Base-by-base conservation (phyloP, 768 basidiomycete species). In the Rhodosporidiobolus odoratus region DNA sequence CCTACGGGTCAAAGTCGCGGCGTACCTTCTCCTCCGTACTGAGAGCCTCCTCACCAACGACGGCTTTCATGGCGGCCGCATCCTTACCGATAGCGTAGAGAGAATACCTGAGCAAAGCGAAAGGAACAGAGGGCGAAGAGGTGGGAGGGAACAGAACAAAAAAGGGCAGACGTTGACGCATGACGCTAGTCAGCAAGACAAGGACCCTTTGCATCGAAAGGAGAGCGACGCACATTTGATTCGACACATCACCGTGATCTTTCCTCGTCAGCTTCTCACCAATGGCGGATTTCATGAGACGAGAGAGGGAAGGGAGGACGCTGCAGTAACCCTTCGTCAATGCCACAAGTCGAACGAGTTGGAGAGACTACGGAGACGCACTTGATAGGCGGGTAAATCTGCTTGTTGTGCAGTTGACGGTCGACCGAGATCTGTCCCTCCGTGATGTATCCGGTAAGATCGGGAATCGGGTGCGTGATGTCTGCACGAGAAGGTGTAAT, bases 401-500 rank as follows among this genome's bases (percentile, higher is more conserved):
- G 92, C 77, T 89, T 84, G 83, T 99, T 97, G 85, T 96, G 84
- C 80, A 99, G 83, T 80, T 96, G 92, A 74, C 96, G 89, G 84
- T 99, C 96, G 78, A 99, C 90, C 80, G 89, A 95, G 82, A 99
- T 96, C 82, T 99, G 96, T 60, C 96, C 96, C 84, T 98, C 95
- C 60, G 94, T 94, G 80, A 99, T 99, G 82, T 98, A 99, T 62
- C 96, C 96, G 73, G 95, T 98, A 80, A 98, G 84, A 86, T 97
- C 95, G 78, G 95, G 95, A 81, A 99, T 97, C 69, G 96, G 96
- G 82, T 99, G 96, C n/a, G 96, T 98, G 81, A 99, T 99, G 84
- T 98, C 95, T 97, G 27, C 21, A 73, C 59, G 72, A 37, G 3
- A 17, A 19, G 12, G 38, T 45, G 47, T 15, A 47, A 10, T 50